Conservation (phyloP, 1,139 yeast genomes). For the Eremothecium gossypii region DNA sequence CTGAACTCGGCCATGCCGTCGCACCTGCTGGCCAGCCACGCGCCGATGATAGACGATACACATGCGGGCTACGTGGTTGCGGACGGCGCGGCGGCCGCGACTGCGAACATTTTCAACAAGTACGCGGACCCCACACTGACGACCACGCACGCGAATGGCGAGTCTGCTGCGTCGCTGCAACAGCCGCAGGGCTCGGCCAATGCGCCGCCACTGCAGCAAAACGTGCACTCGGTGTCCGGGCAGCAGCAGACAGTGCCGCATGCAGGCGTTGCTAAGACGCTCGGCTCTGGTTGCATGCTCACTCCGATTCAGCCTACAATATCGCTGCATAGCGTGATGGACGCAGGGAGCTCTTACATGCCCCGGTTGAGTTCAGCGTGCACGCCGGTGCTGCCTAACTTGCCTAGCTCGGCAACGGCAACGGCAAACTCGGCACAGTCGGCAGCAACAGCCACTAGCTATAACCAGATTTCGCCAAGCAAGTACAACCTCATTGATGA, state of each 20-base stretch:
- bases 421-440: conserved; percentile 2
- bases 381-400: not conserved
- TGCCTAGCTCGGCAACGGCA: conserved; percentile 1
- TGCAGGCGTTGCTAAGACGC: no score
- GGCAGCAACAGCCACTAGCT: conserved; percentile 4
- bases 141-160: conserved; percentile 13
- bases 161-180: conserved; percentile 1
- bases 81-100: conserved; percentile 2
- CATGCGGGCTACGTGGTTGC: conserved; percentile 4
- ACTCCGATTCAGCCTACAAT: conserved; percentile 22
- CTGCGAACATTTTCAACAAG: conserved; percentile 28
- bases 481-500: conserved; percentile 3
- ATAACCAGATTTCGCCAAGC: conserved; percentile 5
- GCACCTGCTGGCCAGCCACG: not conserved
- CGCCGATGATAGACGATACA: conserved; percentile 6
- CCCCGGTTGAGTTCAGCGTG: conserved; percentile 6
- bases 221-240: no score
- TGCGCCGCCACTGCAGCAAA: not conserved
- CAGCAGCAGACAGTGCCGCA: no score
- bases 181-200: no score
- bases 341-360: conserved; percentile 14
- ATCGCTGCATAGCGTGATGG: conserved; percentile 18
- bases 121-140: conserved; percentile 34
- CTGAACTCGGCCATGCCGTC: not conserved
- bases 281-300: not conserved